Evolutionary conservation across 2,329 filamentous ascomycete species (phyloP).

Genomic region (Gnomoniopsis smithogilvyi): DNA sequence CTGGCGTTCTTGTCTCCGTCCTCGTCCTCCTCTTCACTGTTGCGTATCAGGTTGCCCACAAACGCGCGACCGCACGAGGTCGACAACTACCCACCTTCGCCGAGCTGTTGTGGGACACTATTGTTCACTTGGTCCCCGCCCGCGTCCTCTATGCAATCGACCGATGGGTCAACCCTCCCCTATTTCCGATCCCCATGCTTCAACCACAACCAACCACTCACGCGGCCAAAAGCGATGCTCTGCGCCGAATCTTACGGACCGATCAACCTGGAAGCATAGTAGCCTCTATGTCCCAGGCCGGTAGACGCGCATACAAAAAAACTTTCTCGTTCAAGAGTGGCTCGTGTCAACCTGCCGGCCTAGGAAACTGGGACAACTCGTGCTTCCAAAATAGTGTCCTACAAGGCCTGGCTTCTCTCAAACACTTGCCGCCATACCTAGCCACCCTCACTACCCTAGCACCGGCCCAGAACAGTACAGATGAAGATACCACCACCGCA

Average conservation of each 20-base stretch:
- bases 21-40: constrained; percentile 31
- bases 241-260: constrained; percentile 61
- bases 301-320: constrained; percentile 52
- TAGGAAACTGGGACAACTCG: constrained; percentile 92
- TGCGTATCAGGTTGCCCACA: constrained; percentile 32
- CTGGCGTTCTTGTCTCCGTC: constrained; percentile 33
- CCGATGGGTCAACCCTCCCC: constrained; percentile 48
- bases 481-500: constrained; percentile 29
- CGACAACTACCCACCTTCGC: constrained; percentile 31
- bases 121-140: constrained; percentile 56
- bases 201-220: constrained; percentile 38
- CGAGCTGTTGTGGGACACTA: constrained; percentile 56
- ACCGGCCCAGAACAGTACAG: not conserved
- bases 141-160: constrained; percentile 56
- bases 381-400: constrained; percentile 98
- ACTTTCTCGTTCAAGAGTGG: constrained; percentile 45
- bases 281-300: constrained; percentile 54
- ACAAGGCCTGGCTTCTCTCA: constrained; percentile 76
- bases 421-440: constrained; percentile 66
- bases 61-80: constrained; percentile 19
- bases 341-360: constrained; percentile 55
- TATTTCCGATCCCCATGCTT: constrained; percentile 36
- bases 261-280: constrained; percentile 52
- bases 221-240: constrained; percentile 61
- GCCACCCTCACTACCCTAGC: constrained; percentile 42